Conservation (phyloP, 2,329 filamentous ascomycete genomes). For the Elsinoe batatas region DNA sequence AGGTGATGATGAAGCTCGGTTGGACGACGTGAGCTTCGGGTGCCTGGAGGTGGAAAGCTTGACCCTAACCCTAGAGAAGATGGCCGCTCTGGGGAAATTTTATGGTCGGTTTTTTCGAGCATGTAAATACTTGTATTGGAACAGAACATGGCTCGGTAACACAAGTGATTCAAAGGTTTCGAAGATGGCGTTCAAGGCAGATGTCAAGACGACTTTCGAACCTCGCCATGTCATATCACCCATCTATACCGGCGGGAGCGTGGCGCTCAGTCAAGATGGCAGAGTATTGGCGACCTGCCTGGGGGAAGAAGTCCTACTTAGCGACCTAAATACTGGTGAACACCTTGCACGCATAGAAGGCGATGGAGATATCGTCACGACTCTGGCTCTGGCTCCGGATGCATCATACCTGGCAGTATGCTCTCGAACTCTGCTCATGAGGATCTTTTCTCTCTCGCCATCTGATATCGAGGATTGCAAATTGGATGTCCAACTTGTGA, state of each 20-base stretch:
- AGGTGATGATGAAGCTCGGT: conserved; percentile 3
- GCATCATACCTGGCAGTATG: conserved; percentile 82
- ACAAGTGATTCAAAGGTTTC: neutral
- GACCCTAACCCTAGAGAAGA: conserved; percentile 3
- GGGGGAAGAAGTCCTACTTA: conserved; percentile 85
- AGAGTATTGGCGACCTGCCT: conserved; percentile 76
- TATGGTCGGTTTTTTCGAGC: conserved; percentile 1
- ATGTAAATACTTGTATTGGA: neutral
- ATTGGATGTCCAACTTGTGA: conserved; percentile 58
- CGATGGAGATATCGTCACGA: conserved; percentile 62
- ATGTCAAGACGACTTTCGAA: conserved; percentile 79
- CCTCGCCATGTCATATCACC: conserved; percentile 74
- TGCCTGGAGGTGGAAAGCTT: conserved; percentile 4
- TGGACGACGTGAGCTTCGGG: conserved; percentile 11
- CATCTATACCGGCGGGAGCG: conserved; percentile 84
- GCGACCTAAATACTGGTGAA: conserved; percentile 70
- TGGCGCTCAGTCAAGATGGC: conserved; percentile 72
- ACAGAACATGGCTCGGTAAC: neutral
- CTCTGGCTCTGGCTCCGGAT: conserved; percentile 71
- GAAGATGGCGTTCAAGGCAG: conserved; percentile 45
- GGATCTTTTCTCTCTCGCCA: conserved; percentile 65
- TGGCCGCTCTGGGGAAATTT: neutral
- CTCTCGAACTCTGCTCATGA: conserved; percentile 92
- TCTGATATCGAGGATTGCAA: conserved; percentile 45
- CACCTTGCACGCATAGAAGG: conserved; percentile 82